A percentile compares a stretch with the other conserved stretches of the same genome.
These are phyloP conservation scores for Luzula sylvatica DNA, from an alignment of 176 grass and related monocot species.

Conservation along the genomic window DNA sequence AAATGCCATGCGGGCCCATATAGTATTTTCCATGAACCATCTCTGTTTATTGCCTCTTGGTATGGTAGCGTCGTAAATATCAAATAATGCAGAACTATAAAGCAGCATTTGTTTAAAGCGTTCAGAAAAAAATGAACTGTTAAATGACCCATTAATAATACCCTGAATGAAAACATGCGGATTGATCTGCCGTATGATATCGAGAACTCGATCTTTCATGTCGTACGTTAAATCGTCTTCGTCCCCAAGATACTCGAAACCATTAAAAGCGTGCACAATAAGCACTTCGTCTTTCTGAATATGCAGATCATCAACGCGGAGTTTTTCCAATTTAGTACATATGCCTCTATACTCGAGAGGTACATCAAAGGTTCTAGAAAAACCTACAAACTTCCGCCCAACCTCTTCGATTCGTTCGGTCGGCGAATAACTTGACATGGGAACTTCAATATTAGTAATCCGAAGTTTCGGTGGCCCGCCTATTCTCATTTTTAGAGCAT, in stretches of 20 bases:
- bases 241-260: neutral
- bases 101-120: too few species aligned
- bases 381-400: conserved; percentile 30
- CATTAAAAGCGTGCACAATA: neutral
- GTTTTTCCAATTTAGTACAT: conserved; percentile 40
- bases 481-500: conserved; percentile 27
- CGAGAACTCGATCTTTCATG: too few species aligned
- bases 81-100: too few species aligned
- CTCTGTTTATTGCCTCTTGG: neutral
- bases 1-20: too few species aligned
- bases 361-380: conserved; percentile 47
- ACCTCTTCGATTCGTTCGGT: conserved; percentile 20
- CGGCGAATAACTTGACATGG: conserved; percentile 36
- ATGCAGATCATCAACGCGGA: conserved; percentile 6
- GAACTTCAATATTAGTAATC: conserved; percentile 47
- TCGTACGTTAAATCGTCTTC: neutral
- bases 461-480: conserved; percentile 38
- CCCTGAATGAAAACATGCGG: too few species aligned
- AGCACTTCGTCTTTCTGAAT: conserved; percentile 8
- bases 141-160: too few species aligned
- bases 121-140: too few species aligned
- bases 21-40: neutral
- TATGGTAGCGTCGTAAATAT: neutral
- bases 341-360: conserved; percentile 51
- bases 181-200: too few species aligned